Evolutionary conservation across 108 stramenopile species (phyloP).

Genomic region (Discostella stelligeroides): DNA sequence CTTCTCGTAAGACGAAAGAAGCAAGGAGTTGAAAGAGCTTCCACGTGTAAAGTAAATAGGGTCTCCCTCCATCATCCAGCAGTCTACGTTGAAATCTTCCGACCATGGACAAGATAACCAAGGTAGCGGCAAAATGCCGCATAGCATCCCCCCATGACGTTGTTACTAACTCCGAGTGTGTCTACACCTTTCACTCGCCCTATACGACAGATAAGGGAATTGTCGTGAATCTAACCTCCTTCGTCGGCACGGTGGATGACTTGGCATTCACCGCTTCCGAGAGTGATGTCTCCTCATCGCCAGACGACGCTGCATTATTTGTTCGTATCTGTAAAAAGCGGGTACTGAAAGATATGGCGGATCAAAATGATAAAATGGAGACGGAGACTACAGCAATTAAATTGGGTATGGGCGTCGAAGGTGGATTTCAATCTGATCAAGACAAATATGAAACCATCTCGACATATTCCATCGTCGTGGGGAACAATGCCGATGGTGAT

Average conservation of each 20-base stretch:
- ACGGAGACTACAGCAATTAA: conserved; percentile 59
- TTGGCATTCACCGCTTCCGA: conserved; percentile 55
- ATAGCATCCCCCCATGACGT: conserved; percentile 64
- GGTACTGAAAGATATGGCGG: conserved; percentile 42
- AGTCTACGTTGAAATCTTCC: neutral
- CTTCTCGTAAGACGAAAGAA: too few species aligned
- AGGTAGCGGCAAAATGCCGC: conserved; percentile 60
- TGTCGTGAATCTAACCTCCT: conserved; percentile 87
- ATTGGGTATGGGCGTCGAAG: conserved; percentile 92
- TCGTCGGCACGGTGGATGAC: conserved; percentile 81
- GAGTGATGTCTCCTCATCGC: too few species aligned
- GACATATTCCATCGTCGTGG: conserved; percentile 81
- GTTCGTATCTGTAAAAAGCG: conserved; percentile 74
- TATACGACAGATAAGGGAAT: conserved; percentile 77
- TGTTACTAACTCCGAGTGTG: conserved; percentile 93
- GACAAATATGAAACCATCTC: conserved; percentile 74
- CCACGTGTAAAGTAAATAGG: too few species aligned
- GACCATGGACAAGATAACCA: conserved; percentile 61
- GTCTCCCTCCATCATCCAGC: too few species aligned
- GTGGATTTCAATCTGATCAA: conserved; percentile 90
- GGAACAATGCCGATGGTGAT: conserved; percentile 43
- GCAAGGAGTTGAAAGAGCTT: too few species aligned
- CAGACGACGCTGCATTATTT: conserved; percentile 66
- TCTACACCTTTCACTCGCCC: conserved; percentile 89
- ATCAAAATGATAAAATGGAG: conserved; percentile 15